Conservation (phyloP, 2,329 filamentous ascomycete species). For the Rasamsonia emersonii region DNA sequence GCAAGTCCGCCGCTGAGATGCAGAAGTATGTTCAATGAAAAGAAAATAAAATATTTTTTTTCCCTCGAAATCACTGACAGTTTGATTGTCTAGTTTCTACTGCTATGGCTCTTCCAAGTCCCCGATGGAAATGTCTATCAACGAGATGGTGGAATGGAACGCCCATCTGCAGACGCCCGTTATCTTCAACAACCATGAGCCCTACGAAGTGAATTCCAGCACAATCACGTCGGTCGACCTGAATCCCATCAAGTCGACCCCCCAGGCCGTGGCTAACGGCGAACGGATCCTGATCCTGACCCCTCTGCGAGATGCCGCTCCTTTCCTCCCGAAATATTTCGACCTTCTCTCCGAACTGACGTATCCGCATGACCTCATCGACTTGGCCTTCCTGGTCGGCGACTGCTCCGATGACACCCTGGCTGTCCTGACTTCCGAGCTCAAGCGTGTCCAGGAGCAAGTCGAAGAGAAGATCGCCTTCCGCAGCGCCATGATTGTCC, state of each 20-base stretch:
- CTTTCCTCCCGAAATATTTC: conserved; percentile 80
- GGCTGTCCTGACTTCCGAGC: conserved; percentile 72
- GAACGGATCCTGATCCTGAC: conserved; percentile 89
- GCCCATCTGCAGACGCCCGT: conserved; percentile 85
- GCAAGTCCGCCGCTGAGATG: conserved; percentile 73
- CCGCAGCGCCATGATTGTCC: conserved; percentile 70
- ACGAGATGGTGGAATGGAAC: conserved; percentile 85
- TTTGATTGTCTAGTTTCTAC: conserved; percentile 61
- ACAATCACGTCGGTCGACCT: conserved; percentile 75
- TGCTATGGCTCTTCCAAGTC: conserved; percentile 93
- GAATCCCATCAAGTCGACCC: conserved; percentile 73
- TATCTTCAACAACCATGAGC: conserved; percentile 89
- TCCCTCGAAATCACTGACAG: conserved; percentile 1
- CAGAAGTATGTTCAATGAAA: conserved; percentile 59
- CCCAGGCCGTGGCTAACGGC: conserved; percentile 66
- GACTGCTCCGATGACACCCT: conserved; percentile 88
- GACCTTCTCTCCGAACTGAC: conserved; percentile 82
- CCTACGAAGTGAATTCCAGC: conserved; percentile 72
- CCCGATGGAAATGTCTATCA: conserved; percentile 90
- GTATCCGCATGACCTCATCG: conserved; percentile 92
- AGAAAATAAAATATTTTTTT: conserved; percentile 1
- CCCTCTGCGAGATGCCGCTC: conserved; percentile 79
- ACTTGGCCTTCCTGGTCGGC: conserved; percentile 87
- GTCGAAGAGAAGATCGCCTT: conserved; percentile 70
- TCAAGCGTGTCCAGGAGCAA: conserved; percentile 78